Conservation (phyloP, 306 rosid species). For the Dicorynia guianensis region DNA sequence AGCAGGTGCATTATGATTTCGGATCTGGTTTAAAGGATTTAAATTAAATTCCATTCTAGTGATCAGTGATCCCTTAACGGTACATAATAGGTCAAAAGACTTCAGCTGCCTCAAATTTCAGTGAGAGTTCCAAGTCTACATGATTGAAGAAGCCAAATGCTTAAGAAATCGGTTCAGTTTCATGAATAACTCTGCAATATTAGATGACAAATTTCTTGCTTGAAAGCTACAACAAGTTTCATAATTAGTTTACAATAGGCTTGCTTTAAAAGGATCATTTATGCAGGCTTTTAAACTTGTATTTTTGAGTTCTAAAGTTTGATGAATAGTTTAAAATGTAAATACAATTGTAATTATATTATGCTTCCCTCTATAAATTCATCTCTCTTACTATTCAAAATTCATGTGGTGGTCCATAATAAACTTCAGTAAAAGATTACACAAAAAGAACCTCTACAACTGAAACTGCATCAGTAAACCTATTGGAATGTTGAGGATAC, state of each 20-base stretch:
- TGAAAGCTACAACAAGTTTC: conserved; percentile 11
- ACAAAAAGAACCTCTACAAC: conserved; percentile 12
- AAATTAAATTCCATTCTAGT: neutral
- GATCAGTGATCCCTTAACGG: neutral
- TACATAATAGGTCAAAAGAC: neutral
- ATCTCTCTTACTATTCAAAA: neutral
- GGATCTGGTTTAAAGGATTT: neutral
- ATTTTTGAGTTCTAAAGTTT: too few species aligned
- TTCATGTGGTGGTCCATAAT: neutral
- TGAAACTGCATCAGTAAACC: neutral
- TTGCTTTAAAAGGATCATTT: too few species aligned
- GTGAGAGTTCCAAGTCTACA: neutral
- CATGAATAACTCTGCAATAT: neutral
- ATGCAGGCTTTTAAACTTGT: too few species aligned
- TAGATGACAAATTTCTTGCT: neutral
- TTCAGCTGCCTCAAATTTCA: conserved; percentile 7
- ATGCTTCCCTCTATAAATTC: neutral
- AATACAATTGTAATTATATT: conserved; percentile 3
- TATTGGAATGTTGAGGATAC: conserved; percentile 2
- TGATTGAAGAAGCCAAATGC: conserved; percentile 4
- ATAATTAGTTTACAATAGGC: neutral
- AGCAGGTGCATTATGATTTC: conserved; percentile 3
- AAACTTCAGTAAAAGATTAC: conserved; percentile 2
- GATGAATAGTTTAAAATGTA: neutral
- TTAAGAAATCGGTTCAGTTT: neutral